Conservation (phyloP, 345 rosid species). For the Citrus australasica region DNA sequence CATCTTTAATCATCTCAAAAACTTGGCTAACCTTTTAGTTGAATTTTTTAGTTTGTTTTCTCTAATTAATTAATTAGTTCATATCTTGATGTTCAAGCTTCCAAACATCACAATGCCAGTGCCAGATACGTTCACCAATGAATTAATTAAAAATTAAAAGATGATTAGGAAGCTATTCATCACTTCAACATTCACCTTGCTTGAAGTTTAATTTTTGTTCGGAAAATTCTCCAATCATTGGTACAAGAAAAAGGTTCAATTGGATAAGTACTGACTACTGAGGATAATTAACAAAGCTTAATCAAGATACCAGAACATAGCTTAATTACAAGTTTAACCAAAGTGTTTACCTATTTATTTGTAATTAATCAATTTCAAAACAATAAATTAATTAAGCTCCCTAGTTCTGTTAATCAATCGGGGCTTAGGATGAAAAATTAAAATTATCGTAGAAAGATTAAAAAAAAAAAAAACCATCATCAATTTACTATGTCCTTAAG, state of each 20-base stretch:
- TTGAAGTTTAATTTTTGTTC: conserved; percentile 15
- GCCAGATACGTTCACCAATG: not conserved
- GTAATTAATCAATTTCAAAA: too few species aligned
- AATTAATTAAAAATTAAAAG: not conserved
- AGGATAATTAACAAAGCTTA: not conserved
- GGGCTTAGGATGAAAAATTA: too few species aligned
- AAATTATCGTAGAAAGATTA: too few species aligned
- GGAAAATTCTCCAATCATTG: conserved; percentile 9
- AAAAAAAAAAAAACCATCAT: not conserved
- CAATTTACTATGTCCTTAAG: not conserved
- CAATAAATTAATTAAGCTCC: not conserved
- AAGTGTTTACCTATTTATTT: not conserved
- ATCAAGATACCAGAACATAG: not conserved
- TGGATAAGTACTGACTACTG: not conserved
- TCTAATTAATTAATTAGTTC: not conserved
- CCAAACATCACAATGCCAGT: not conserved
- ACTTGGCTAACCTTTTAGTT: not conserved
- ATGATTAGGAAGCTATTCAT: not conserved
- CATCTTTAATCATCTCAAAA: not conserved
- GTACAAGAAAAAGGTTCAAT: conserved; percentile 25
- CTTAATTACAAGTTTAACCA: not conserved
- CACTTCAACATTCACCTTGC: not conserved
- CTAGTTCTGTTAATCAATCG: not conserved
- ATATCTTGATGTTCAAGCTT: not conserved
- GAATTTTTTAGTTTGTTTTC: not conserved